Evolutionary conservation across 148 eudicot genomes (phyloP).

Genomic region (Chenopodium formosanum): DNA sequence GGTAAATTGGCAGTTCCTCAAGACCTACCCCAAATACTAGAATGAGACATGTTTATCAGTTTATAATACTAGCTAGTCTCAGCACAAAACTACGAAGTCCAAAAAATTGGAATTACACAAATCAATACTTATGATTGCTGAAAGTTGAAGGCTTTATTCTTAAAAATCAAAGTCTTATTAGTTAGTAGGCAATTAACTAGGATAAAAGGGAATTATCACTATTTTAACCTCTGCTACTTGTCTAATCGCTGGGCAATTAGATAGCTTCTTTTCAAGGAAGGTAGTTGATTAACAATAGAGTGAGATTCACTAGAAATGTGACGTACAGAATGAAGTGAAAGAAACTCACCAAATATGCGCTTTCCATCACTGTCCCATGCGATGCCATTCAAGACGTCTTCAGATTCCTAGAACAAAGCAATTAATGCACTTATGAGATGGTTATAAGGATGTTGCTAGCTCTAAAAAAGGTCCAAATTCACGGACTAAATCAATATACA

Average conservation of each 20-base stretch:
- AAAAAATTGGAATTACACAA: no score
- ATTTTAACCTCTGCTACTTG: background rate
- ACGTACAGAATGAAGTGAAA: background rate
- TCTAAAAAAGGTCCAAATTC: background rate
- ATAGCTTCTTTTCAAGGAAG: background rate
- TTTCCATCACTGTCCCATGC: constrained; percentile 71
- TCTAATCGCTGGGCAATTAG: background rate
- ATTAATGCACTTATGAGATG: background rate
- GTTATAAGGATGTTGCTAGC: background rate
- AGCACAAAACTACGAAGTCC: no score
- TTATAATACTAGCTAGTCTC: no score
- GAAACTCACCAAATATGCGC: constrained; percentile 73
- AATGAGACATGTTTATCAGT: background rate
- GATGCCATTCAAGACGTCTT: constrained; percentile 88
- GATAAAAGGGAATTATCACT: no score
- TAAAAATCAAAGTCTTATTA: background rate
- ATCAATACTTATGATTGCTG: background rate
- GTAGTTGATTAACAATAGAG: background rate
- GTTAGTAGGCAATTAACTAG: no score
- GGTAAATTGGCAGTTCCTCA: background rate
- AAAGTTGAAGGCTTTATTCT: background rate
- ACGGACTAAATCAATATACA: background rate
- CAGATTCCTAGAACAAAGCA: constrained; percentile 38
- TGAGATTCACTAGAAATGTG: background rate
- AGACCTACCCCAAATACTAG: background rate